Base-by-base conservation (phyloP, 441 rosid genomes). In the Erysimum cheiri region DNA sequence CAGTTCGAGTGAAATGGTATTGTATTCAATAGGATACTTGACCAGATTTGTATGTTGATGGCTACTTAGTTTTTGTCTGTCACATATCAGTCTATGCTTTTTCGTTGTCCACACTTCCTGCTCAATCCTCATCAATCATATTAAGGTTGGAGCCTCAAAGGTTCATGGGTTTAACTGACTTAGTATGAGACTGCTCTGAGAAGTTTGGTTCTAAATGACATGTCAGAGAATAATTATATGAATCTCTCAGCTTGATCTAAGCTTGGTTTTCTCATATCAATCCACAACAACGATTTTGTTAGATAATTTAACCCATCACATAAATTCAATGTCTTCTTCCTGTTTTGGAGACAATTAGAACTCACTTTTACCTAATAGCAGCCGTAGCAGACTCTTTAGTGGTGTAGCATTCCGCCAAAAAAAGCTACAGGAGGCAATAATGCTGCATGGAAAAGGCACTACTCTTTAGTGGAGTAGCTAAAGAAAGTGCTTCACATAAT, bases 361-460 rank as follows among this genome's bases (percentile, higher is more conserved):
- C 3, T 35, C 37, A 35, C 37, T n/a, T 35, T 35, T 35, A 8
- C 37, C 37, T 6, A 8, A 35, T 35, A 35, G 37, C 37, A 35
- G 37, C 8, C 36, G 9, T 2, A 35, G 11, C 8, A 3, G n/a
- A n/a, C n/a, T n/a, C n/a, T n/a, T n/a, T 64, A 75, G 93, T 90
- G 85, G 91, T 83, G 84, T 76, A 83, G 77, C 74, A 74, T 90
- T 74, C 86, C 91, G 69, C 40, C 88, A 24, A 74, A 81, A 56
- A 90, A 88, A 88, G 75, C 86, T 84, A 72, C 83, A 87, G 10
- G 88, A 87, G 67, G 92, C 93, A 56, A 71, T 84, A 54, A 77
- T 81, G 82, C 82, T n/a, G n/a, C n/a, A n/a, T 91, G 59, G 94
- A 91, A 82, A 77, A 80, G 22, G 83, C 87, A 69, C 76, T 81